Evolutionary conservation across 371 early-diverging fungal species (phyloP).

Genomic region (Fennellomyces sp.): DNA sequence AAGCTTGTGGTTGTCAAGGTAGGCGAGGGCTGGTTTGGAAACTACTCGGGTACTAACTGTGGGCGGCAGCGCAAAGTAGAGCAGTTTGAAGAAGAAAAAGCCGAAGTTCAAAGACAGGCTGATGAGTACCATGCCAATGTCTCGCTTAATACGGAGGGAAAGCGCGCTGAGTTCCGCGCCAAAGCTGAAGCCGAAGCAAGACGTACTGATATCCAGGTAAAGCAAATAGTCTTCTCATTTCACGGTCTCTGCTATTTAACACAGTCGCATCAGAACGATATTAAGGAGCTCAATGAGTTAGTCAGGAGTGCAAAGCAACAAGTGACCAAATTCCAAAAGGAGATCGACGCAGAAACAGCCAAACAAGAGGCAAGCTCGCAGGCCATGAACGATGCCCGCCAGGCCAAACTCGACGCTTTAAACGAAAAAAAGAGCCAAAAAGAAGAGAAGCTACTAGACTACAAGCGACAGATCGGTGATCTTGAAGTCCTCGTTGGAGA

Average conservation of each 20-base stretch:
- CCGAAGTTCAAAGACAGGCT: conserved; percentile 20
- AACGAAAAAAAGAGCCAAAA: conserved; percentile 17
- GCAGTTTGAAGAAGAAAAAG: conserved; percentile 47
- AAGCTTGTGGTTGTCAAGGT: neutral
- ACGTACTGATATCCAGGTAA: neutral
- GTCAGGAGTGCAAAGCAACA: conserved; percentile 19
- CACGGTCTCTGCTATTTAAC: neutral
- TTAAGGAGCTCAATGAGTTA: conserved; percentile 20
- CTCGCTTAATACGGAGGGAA: neutral
- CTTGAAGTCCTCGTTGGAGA: neutral
- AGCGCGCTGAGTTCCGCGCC: neutral
- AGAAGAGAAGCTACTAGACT: neutral
- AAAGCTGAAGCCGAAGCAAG: neutral
- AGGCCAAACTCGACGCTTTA: conserved; percentile 43
- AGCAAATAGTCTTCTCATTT: neutral
- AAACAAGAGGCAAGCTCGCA: conserved; percentile 32
- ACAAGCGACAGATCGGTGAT: neutral
- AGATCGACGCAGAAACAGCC: conserved; percentile 27
- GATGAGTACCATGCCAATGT: conserved; percentile 3
- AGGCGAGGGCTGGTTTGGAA: no score
- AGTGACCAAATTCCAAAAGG: conserved; percentile 24
- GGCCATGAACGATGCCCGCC: conserved; percentile 32
- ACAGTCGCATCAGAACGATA: conserved; percentile 24
- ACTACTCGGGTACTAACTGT: no score
- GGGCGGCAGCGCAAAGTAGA: conserved; percentile 37